Conservation (phyloP, 1,284 basidiomycete species). For the Malassezia dermatis region DNA sequence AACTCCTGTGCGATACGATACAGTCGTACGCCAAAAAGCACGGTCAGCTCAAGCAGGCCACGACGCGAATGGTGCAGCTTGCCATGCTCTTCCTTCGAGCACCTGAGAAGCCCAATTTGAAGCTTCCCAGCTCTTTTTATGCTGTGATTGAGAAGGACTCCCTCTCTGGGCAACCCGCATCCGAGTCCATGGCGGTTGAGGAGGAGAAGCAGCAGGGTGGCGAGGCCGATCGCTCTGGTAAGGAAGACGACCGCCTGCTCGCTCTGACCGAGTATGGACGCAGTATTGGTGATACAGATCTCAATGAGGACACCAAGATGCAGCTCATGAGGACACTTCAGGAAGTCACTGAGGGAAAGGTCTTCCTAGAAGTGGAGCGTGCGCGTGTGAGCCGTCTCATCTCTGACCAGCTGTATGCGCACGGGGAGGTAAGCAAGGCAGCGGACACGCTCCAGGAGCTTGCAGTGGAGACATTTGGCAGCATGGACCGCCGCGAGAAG, state of each 20-base stretch:
- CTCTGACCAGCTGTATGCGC: conserved; percentile 31
- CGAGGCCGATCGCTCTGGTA: conserved; percentile 28
- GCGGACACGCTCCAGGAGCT: conserved; percentile 64
- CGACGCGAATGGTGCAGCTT: conserved; percentile 67
- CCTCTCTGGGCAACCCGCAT: conserved; percentile 17
- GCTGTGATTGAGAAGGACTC: conserved; percentile 15
- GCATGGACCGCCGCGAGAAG: conserved; percentile 95
- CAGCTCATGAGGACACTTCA: conserved; percentile 62
- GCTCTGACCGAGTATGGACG: conserved; percentile 33
- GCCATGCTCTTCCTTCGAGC: conserved; percentile 39
- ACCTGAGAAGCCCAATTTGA: conserved; percentile 20
- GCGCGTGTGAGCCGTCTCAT: conserved; percentile 60
- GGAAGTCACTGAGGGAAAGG: conserved; percentile 93
- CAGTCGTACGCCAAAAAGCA: conserved; percentile 70
- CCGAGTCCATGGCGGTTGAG: conserved; percentile 18
- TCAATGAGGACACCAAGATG: conserved; percentile 22
- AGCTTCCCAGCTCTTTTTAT: conserved; percentile 15
- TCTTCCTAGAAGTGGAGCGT: conserved; percentile 91
- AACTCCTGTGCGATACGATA: conserved; percentile 32
- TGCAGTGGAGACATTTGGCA: conserved; percentile 96
- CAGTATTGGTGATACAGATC: conserved; percentile 28
- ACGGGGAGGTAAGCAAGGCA: conserved; percentile 36
- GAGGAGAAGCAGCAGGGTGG: conserved; percentile 13
- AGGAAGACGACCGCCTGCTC: conserved; percentile 30
- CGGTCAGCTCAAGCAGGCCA: conserved; percentile 83